These are phyloP conservation scores for Jaminaea rosea DNA, from an alignment of 1,284 basidiomycete genomes.

Conservation along the genomic window DNA sequence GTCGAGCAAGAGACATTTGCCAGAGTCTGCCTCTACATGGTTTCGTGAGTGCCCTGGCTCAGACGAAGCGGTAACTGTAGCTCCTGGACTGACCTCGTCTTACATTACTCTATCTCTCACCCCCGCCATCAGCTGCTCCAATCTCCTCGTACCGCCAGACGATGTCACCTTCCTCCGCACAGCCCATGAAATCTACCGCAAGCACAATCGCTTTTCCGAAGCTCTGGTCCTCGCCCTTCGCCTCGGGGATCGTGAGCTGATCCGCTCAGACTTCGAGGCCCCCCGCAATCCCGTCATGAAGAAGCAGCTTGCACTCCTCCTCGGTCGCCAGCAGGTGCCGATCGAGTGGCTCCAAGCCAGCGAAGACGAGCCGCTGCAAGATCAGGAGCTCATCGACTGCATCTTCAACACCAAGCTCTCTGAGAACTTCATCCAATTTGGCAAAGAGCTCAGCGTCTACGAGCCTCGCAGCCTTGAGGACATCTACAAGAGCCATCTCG, in stretches of 20 bases:
- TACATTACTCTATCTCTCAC: background rate
- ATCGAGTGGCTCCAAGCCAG: slow-evolving; percentile 73
- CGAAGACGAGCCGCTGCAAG: slow-evolving; percentile 49
- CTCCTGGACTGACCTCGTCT: background rate
- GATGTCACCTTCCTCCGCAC: slow-evolving; percentile 82
- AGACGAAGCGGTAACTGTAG: background rate
- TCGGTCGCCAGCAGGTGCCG: slow-evolving; percentile 85
- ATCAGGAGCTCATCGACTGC: slow-evolving; percentile 56
- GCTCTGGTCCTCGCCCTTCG: slow-evolving; percentile 80
- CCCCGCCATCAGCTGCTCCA: slow-evolving; percentile 57
- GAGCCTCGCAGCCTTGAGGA: slow-evolving; percentile 90
- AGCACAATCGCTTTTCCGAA: slow-evolving; percentile 80
- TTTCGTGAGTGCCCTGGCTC: slow-evolving; percentile 57
- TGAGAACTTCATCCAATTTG: slow-evolving; percentile 75
- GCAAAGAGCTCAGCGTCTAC: slow-evolving; percentile 82
- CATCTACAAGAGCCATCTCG: slow-evolving; percentile 93
- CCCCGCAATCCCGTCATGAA: slow-evolving; percentile 60
- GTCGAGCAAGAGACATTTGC: slow-evolving; percentile 67
- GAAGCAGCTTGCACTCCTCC: slow-evolving; percentile 85
- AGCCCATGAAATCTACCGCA: slow-evolving; percentile 80
- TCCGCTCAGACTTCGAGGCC: slow-evolving; percentile 50
- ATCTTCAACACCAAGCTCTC: slow-evolving; percentile 66
- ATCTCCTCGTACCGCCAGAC: slow-evolving; percentile 84
- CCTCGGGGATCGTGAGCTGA: slow-evolving; percentile 69
- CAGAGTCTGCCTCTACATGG: slow-evolving; percentile 96